Evolutionary conservation across 192 early-diverging fungal genomes (phyloP), one percentile per base, ranked within the genome.

Genomic region (Podila clonocystis): DNA sequence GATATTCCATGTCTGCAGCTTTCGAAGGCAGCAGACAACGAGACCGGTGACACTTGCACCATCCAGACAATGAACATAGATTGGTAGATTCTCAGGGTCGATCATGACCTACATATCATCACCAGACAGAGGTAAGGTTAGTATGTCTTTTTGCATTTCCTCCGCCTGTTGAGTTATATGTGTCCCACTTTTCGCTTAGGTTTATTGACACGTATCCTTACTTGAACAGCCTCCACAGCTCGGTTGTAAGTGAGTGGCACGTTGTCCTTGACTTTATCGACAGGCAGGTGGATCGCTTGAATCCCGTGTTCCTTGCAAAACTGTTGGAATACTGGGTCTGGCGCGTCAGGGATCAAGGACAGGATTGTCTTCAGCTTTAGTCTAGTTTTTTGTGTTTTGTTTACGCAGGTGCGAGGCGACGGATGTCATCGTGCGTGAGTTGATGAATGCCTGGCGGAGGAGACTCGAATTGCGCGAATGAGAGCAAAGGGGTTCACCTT

Each of bases 41-140:
- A 96, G 80, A 0, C 94, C 94, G 3, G 95, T 97, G 36, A 96
- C 94, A 66, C 93, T 88, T 3, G 93, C 90, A 13, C 97, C 97
- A 74, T 98, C 95, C 33, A 95, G 80, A 72, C 97, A 98, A 77
- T 99, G 97, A 6, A 99, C 67, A 74, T 94, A 98, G 28, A 97
- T 67, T 0, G 97, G 97, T 50, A 87, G 72, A 61, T 92, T 91
- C 2, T 65, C 45, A 3, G 91, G 89, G 67, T 97, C 92, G 15
- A 95, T 92, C 24, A 98, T 83, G 5, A 95, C 86, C 84, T 91
- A 60, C 15, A 83, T 68, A 22, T 83, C 79, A 33, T 26, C 55
- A 62, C 63, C 26, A 20, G 11, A 28, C n/a, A 31, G 1, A 19
- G 9, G 31, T 26, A n/a, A 20, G 15, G 5, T 50, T 57, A 29